These are phyloP conservation scores for Pseudonitzschia multistriata DNA, from an alignment of 108 stramenopile genomes.

Conservation along the genomic window DNA sequence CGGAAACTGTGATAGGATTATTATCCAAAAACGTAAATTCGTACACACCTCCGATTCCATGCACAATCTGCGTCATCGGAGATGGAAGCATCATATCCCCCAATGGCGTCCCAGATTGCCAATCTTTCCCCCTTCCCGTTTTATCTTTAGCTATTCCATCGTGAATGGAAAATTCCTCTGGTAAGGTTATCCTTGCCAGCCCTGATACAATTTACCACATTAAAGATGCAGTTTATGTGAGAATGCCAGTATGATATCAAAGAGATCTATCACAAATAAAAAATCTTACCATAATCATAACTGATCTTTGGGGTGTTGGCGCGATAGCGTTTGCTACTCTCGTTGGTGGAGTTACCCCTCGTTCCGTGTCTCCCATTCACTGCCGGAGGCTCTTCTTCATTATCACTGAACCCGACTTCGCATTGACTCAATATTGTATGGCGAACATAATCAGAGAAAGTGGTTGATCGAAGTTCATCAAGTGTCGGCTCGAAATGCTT, in stretches of 20 bases:
- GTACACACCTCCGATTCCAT: slow-evolving; percentile 85
- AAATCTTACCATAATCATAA: slow-evolving; percentile 25
- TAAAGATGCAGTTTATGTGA: not conserved
- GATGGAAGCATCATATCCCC: slow-evolving; percentile 66
- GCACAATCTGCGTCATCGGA: slow-evolving; percentile 74
- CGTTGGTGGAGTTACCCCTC: not conserved
- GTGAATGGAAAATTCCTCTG: slow-evolving; percentile 59
- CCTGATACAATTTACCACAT: slow-evolving; percentile 24
- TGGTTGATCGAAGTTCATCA: slow-evolving; percentile 49
- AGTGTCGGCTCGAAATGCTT: slow-evolving; percentile 56
- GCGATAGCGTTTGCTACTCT: slow-evolving; percentile 7
- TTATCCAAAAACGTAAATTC: slow-evolving; percentile 77
- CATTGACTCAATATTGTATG: slow-evolving; percentile 56
- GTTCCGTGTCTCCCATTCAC: slow-evolving; percentile 14
- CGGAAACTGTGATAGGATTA: slow-evolving; percentile 49
- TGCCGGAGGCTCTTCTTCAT: slow-evolving; percentile 17
- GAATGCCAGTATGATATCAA: not conserved
- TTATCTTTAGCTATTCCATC: slow-evolving; percentile 51
- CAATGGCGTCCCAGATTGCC: slow-evolving; percentile 71
- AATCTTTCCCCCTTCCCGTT: slow-evolving; percentile 71
- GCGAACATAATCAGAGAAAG: slow-evolving; percentile 79
- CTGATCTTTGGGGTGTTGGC: slow-evolving; percentile 19
- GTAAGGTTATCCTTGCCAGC: slow-evolving; percentile 71
- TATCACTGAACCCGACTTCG: slow-evolving; percentile 26
- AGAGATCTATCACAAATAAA: not conserved